Base-by-base conservation (phyloP, 2,329 filamentous ascomycete genomes). In the Lasiodiplodia citricola region DNA sequence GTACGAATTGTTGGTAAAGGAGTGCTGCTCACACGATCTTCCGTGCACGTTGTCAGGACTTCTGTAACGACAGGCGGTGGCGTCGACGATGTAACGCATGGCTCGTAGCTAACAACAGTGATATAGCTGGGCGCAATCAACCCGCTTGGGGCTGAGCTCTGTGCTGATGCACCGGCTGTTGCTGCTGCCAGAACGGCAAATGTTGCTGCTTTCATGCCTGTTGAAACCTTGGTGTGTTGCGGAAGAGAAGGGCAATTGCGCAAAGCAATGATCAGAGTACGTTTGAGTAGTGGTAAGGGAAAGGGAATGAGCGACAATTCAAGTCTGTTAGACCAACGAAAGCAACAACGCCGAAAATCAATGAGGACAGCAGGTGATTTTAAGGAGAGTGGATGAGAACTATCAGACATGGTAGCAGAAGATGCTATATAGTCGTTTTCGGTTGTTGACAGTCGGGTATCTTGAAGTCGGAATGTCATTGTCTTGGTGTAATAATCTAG, bases 41-140 rank as follows among this genome's bases (percentile, higher is more conserved):
- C 55, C 16, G 66, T 56, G 41, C 68, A 69, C 23, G 62, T 69
- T 2, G 76, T 79, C 50, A 78, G 71, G 10, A 76, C 77, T 35
- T 76, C 73, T 0, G 74, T 78, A 54, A 77, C 70, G 54, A 65
- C 50, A 54, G 56, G 56, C 18, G 51, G 56, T 14, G 54, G 57
- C 23, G 47, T 28, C 35, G 66, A 51, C 3, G 51, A 50, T 16
- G 44, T 38, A 18, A 56, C 62, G 51, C 67, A 68, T 35, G 23
- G 23, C 16, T 57, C 55, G 28, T 65, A 68, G 37, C 51, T 64
- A 57, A 65, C 52, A 38, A 57, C 38, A 4, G 67, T 68, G 38
- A 68, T 54, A 31, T 65, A 65, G 58, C 67, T 68, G 25, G 67
- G 58, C 13, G 52, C 56, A 5, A 55, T 35, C 14, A 31, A 21